Evolutionary conservation across 2,329 filamentous ascomycete species (phyloP), one percentile per base, ranked within the genome.

Genomic region (Trichoderma atrobrunneum): DNA sequence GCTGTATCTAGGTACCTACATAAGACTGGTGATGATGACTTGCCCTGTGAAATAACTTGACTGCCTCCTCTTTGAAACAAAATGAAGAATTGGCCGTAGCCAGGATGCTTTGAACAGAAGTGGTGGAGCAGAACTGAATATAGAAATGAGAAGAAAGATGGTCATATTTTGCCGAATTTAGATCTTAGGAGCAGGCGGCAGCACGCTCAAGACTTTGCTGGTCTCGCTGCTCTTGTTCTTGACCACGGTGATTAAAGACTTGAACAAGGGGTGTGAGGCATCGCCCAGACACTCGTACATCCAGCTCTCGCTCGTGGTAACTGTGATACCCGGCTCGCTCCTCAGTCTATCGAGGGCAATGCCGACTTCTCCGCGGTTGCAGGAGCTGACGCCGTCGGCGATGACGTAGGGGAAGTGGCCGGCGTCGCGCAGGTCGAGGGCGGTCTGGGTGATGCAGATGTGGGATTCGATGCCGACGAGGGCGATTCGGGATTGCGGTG

Each of bases 371-470:
- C 93, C 90, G 21, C 85, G 84, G 83, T 98, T 97, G 80, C 93
- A 94, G 82, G 92, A 95, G 78, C 92, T 95, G 56, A 98, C 95
- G 36, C 90, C 95, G 81, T 98, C 95, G 67, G 94, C 93, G 36
- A 98, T 85, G 51, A 98, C 85, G 81, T 97, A 97, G 7, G 98
- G 95, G 68, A 86, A 85, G 81, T 97, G 93, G 1, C 94, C 94
- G 1, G 87, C 86, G 26, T 85, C 84, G 57, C 96, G 84, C 63
- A 97, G 84, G 83, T 98, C 95, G 56, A 98, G 86, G 18, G 93
- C 90, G 56, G 95, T 98, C 86, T 98, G 95, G 73, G 93, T 95
- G 34, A 98, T 90, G 85, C 95, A 98, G 80, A 98, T 96, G 83
- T 98, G 95, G 54, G 90, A 89, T 83, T 98, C 95, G 79, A 98